A percentile compares a stretch with the other conserved stretches of the same genome.
Evolutionary conservation across 2,329 filamentous ascomycete species (phyloP).

Genomic region (Intubia oerlemansii): DNA sequence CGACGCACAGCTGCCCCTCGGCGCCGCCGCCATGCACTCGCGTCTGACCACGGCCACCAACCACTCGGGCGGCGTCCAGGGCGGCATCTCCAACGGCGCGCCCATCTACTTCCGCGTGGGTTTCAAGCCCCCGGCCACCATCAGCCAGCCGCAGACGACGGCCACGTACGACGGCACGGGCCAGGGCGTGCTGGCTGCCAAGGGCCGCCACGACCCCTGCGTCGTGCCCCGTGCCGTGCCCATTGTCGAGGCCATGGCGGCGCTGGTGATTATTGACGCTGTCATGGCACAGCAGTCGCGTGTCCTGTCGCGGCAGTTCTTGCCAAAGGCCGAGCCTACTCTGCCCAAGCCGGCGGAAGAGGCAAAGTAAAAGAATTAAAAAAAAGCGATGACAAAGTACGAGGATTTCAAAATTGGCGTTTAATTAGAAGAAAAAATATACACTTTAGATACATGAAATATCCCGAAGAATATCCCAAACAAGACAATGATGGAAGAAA

Average conservation of each 20-base stretch:
- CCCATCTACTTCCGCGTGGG: constrained; percentile 86
- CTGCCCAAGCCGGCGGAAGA: too few species aligned
- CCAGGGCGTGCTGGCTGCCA: constrained; percentile 65
- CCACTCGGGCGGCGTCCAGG: constrained; percentile 87
- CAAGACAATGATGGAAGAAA: too few species aligned
- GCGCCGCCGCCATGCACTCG: constrained; percentile 27
- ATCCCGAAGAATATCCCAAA: too few species aligned
- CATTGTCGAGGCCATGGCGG: constrained; percentile 82
- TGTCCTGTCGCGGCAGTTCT: constrained; percentile 21
- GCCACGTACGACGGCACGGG: constrained; percentile 50
- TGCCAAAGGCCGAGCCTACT: too few species aligned
- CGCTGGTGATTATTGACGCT: constrained; percentile 71
- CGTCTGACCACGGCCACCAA: constrained; percentile 75
- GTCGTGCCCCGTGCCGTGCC: constrained; percentile 76
- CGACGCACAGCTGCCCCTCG: constrained; percentile 20
- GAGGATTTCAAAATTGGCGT: too few species aligned
- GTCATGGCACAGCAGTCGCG: constrained; percentile 59
- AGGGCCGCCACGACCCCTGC: constrained; percentile 85
- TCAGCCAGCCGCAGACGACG: constrained; percentile 71
- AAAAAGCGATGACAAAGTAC: too few species aligned
- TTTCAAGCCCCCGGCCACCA: constrained; percentile 91
- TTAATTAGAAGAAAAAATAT: too few species aligned
- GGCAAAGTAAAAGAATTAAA: too few species aligned
- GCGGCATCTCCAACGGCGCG: constrained; percentile 83
- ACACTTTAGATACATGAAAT: too few species aligned